Percentiles rank a stretch among this genome's conserved stretches.
Evolutionary conservation across 305 asterid species (phyloP).

Genomic region (Fraxinus floribunda): DNA sequence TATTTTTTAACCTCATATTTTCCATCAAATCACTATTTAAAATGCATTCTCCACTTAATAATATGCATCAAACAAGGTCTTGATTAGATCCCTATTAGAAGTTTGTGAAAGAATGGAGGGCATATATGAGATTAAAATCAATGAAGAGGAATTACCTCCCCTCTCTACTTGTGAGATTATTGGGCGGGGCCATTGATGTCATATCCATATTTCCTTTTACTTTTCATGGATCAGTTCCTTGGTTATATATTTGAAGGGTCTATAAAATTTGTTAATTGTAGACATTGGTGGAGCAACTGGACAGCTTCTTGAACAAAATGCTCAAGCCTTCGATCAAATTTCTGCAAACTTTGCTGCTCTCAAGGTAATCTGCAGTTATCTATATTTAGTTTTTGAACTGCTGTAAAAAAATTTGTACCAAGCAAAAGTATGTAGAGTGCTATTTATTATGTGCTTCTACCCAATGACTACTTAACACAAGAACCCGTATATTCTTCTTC

Average conservation of each 20-base stretch:
- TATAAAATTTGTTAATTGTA: slow-evolving; percentile 39
- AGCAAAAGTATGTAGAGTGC: not conserved
- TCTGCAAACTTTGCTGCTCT: slow-evolving; percentile 71
- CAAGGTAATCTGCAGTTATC: slow-evolving; percentile 50
- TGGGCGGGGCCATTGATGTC: not conserved
- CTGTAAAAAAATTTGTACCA: slow-evolving; percentile 7
- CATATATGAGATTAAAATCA: not conserved
- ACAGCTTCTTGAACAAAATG: slow-evolving; percentile 83
- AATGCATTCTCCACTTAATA: no score
- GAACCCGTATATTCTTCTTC: slow-evolving; percentile 15
- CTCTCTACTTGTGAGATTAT: not conserved
- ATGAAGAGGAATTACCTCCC: not conserved
- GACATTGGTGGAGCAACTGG: slow-evolving; percentile 84
- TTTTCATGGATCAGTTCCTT: not conserved
- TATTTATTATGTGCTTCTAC: not conserved
- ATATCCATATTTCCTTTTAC: not conserved
- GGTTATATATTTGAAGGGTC: not conserved
- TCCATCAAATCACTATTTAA: no score
- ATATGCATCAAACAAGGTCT: not conserved
- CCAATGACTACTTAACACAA: not conserved
- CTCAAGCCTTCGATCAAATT: slow-evolving; percentile 78
- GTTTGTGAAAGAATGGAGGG: not conserved
- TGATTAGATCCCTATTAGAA: not conserved
- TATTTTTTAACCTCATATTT: no score
- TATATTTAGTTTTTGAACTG: not conserved